Percentiles rank a stretch among this genome's conserved stretches.
phyloP scores from a whole-genome alignment of 1,284 basidiomycete genomes.

The Omphalotus olearius region DNA sequence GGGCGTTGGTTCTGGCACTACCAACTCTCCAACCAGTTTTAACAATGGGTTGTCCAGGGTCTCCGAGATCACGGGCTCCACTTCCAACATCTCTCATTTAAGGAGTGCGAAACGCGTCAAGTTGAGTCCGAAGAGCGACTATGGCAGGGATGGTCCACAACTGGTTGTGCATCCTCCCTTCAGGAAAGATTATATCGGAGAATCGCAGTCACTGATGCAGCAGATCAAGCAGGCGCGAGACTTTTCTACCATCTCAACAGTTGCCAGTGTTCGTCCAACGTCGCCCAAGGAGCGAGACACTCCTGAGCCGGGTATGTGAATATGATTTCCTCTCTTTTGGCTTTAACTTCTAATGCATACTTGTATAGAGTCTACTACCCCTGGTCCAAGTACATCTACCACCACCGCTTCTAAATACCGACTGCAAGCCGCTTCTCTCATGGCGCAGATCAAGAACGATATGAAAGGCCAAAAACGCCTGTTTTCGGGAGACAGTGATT shows the following conservation, averaged over 20 bases:
- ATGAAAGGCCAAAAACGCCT: conserved; percentile 67
- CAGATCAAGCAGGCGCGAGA: conserved; percentile 71
- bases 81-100: conserved; percentile 41
- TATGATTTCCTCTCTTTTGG: neutral
- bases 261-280: conserved; percentile 28
- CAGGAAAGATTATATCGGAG: conserved; percentile 66
- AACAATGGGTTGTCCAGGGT: conserved; percentile 39
- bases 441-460: conserved; percentile 80
- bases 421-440: conserved; percentile 70
- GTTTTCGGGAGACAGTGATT: conserved; percentile 63
- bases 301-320: conserved; percentile 1
- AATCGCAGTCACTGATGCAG: conserved; percentile 69
- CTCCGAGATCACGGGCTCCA: conserved; percentile 33
- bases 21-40: conserved; percentile 40
- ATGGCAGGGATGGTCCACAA: conserved; percentile 28
- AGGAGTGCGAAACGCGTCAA: conserved; percentile 75
- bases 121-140: conserved; percentile 57
- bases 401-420: conserved; percentile 55
- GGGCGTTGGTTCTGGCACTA: conserved; percentile 48
- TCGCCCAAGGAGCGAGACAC: neutral
- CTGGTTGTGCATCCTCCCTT: conserved; percentile 42
- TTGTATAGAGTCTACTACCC: neutral
- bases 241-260: conserved; percentile 68
- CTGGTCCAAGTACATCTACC: conserved; percentile 18
- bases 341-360: neutral